Base-by-base conservation (phyloP, 2,329 filamentous ascomycete genomes). In the Aspergillus bombycis region DNA sequence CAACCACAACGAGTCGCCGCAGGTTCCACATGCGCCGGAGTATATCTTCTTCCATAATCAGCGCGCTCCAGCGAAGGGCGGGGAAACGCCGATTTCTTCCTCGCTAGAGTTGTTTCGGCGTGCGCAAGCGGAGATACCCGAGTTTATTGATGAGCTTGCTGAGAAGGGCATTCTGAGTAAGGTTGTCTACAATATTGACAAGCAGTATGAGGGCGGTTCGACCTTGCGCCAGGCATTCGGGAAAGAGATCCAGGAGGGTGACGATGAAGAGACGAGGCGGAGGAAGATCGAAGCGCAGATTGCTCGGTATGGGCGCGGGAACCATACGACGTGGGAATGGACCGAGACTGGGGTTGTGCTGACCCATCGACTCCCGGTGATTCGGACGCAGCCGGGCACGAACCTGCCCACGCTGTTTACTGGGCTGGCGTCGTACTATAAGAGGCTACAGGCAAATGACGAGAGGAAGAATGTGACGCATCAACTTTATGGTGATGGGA, bases 11-110 rank as follows among this genome's bases (percentile, higher is more conserved):
- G 83, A 85, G 65, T 83, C 80, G 0, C 80, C 81, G 0, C 82
- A 84, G 64, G 82, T 84, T 0, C 83, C 83, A 1, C 83, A 84
- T 62, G 81, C 82, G 0, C 82, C 83, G 0, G 82, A 81, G 63
- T 84, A 84, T 62, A 80, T 84, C 56, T 83, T 84, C 68, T 83
- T 84, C 73, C 84, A 83, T 54, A 70, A 74, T 1, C 78, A 83
- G 62, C 72, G 70, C 7, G 80, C 74, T 0, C 78, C 80, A 0
- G 53, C 43, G 0, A 72, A 67, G 23, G 76, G 78, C 1, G 77
- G 78, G 7, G 81, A 84, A 65, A 80, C 80, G 0, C 81, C 82
- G 1, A 81, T 83, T n/a, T 81, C 80, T 0, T 83, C 82, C 0
- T 82, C 80, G 0, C 68, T 84, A 10, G 82, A 84, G 64, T 68